These are phyloP conservation scores for Leccinum discolor DNA, from an alignment of 1,284 basidiomycete species.

Conservation along the genomic window DNA sequence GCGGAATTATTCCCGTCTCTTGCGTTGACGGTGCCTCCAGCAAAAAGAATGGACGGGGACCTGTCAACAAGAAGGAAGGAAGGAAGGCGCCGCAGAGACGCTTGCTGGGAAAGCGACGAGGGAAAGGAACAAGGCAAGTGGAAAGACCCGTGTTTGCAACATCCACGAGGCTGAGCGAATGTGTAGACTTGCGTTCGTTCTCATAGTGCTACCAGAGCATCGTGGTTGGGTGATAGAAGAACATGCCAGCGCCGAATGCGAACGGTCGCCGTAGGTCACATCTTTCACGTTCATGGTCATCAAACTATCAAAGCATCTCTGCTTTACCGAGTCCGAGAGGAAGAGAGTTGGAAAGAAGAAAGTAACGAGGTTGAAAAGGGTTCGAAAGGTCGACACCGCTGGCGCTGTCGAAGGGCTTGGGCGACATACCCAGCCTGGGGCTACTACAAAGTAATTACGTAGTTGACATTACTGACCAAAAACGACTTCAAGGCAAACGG, in stretches of 20 bases:
- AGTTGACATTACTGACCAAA: too few relatives aligned
- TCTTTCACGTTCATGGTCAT: slow-evolving; percentile 10
- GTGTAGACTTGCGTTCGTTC: neutral
- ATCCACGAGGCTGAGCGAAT: slow-evolving; percentile 5
- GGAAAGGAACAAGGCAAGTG: slow-evolving; percentile 5
- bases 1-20: neutral
- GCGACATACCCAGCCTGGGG: too few relatives aligned
- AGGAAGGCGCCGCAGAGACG: slow-evolving; percentile 14
- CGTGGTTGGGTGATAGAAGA: neutral
- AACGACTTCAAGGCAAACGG: too few relatives aligned
- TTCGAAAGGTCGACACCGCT: neutral
- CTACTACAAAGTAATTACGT: too few relatives aligned
- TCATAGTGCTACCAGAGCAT: slow-evolving; percentile 10
- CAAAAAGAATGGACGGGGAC: too few relatives aligned
- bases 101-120: slow-evolving; percentile 4
- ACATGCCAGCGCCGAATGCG: slow-evolving; percentile 2
- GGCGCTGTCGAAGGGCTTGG: slow-evolving; percentile 4
- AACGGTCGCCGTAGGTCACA: neutral
- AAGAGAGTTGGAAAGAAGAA: neutral
- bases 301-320: neutral
- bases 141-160: neutral
- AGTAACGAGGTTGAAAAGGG: slow-evolving; percentile 8
- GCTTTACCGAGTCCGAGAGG: neutral
- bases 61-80: neutral
- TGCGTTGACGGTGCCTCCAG: neutral